Base-by-base conservation (phyloP, 108 stramenopile species). In the Skeletonema potamos region DNA sequence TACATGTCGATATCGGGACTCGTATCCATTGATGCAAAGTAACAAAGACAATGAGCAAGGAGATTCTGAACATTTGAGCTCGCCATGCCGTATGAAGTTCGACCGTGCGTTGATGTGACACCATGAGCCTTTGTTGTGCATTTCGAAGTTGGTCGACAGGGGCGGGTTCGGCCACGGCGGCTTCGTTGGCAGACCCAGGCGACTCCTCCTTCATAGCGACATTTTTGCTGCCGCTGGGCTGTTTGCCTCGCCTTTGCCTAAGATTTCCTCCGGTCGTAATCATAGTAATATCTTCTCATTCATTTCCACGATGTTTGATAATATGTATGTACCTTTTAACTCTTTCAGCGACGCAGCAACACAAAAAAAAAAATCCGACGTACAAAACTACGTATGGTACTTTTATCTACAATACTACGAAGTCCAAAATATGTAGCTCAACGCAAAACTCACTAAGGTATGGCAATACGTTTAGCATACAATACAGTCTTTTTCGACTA, bases 51-150 rank as follows among this genome's bases (percentile, higher is more conserved):
- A 86, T 69, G 26, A 89, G 32, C 27, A 83, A 61, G 44, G 73
- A 73, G 28, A 86, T 69, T 55, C 82, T 44, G 18, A 86, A 74
- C 26, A 89, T 60, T 58, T 86, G 84, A 4, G 58, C 64, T 20
- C 78, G 60, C 88, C 88, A 89, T 39, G 72, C 64, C 57, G 66
- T 46, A 60, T 88, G 87, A 1, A 79, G 70, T 32, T 79, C 77
- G 59, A 64, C 77, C 11, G 77, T 79, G 44, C 77, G 77, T 30
- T 79, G 60, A 62, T 70, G 70, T 7, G 77, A 66, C 29, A 72
- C 26, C 7, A 72, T 72, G 12, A 79, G 77, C 62, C 29, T 66
- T 34, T 64, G 70, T 15, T 68, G 60, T 1, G 77, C 77, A n/a
- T 60, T 54, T 41, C 54, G 59, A 32, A 79, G 66, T 37, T 72